phyloP scores from a whole-genome alignment of 495 filamentous ascomycete genomes.

The Penicillium arizonense region DNA sequence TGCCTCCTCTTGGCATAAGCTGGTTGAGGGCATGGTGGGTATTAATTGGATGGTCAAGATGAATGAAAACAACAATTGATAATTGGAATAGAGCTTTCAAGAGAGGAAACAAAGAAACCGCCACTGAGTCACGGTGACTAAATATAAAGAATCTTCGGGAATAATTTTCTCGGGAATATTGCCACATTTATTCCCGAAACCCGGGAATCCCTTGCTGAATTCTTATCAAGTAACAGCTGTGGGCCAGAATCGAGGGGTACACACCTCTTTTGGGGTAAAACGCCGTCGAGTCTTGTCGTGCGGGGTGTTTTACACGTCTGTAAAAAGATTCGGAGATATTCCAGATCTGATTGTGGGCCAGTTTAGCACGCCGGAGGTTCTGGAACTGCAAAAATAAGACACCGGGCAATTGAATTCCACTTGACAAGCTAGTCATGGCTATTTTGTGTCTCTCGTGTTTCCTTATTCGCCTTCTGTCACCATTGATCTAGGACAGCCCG shows the following conservation, averaged over 20 bases:
- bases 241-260: constrained; percentile 4
- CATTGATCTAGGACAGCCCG: no score
- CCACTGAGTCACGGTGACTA: not conserved
- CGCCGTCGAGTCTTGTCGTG: no score
- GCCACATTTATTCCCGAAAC: constrained; percentile 25
- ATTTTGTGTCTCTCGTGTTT: no score
- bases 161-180: constrained; percentile 23
- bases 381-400: no score
- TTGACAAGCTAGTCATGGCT: no score
- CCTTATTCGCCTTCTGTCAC: no score
- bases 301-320: no score
- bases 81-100: not conserved
- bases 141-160: constrained; percentile 5
- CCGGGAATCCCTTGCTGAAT: constrained; percentile 1
- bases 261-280: not conserved
- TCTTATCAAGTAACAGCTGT: constrained; percentile 5
- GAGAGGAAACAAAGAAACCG: not conserved
- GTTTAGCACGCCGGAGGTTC: no score
- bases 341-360: no score
- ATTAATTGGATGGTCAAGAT: not conserved
- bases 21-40: constrained; percentile 25
- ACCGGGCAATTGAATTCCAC: no score
- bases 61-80: not conserved
- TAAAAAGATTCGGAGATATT: no score
- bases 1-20: constrained; percentile 28